phyloP scores from a whole-genome alignment of 257 asterid species.

The Linaria vulgaris region DNA sequence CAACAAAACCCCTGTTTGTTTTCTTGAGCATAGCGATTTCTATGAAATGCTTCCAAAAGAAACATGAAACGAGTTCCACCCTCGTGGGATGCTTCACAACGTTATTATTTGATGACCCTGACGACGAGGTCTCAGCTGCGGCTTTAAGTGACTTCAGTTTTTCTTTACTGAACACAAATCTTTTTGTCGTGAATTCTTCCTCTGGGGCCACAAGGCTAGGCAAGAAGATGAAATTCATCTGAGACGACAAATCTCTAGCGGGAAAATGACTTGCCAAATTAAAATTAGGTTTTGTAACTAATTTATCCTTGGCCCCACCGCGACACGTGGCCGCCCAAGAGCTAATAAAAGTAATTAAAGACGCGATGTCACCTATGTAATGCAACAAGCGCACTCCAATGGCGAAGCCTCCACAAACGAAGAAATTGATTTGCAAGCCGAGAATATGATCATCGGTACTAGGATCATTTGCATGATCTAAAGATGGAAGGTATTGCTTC shows the following conservation, averaged over 20 bases:
- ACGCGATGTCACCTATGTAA: slow-evolving; percentile 30
- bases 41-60: slow-evolving; percentile 39
- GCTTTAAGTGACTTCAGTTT: slow-evolving; percentile 17
- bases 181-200: slow-evolving; percentile 23
- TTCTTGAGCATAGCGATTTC: slow-evolving; percentile 2
- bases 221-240: too few relatives aligned
- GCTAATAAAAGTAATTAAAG: slow-evolving; percentile 33
- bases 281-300: background rate
- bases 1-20: background rate
- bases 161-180: slow-evolving; percentile 36
- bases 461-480: too few relatives aligned
- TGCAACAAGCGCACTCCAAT: slow-evolving; percentile 38
- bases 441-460: background rate
- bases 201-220: background rate
- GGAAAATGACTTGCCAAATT: slow-evolving; percentile 31
- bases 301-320: slow-evolving; percentile 8
- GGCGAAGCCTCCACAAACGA: slow-evolving; percentile 36
- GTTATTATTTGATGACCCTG: background rate
- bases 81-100: slow-evolving; percentile 37
- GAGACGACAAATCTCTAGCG: slow-evolving; percentile 17
- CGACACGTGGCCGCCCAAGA: slow-evolving; percentile 37
- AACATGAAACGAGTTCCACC: slow-evolving; percentile 48
- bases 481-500: slow-evolving; percentile 18
- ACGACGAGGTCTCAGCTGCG: background rate
- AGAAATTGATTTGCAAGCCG: slow-evolving; percentile 30